Percentiles rank a stretch among this genome's conserved stretches.
Evolutionary conservation across 345 rosid species (phyloP).

Genomic region (Limnanthes douglasii): DNA sequence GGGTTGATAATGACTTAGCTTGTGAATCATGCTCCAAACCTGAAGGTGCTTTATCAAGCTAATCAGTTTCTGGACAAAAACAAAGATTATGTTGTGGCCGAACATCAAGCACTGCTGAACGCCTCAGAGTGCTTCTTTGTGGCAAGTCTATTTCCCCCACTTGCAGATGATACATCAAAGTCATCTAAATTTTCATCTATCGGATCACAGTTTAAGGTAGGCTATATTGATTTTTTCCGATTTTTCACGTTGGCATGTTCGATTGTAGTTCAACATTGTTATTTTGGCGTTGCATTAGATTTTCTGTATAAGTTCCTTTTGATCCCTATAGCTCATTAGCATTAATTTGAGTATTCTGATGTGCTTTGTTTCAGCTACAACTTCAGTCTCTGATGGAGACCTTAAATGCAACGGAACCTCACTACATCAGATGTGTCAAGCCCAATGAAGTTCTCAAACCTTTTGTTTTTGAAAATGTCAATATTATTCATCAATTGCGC

Average conservation of each 20-base stretch:
- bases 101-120: constrained; percentile 76
- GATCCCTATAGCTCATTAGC: neutral
- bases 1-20: neutral
- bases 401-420: constrained; percentile 78
- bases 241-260: constrained; percentile 1
- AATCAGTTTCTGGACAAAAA: constrained; percentile 81
- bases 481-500: constrained; percentile 88
- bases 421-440: constrained; percentile 98
- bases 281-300: too few species aligned
- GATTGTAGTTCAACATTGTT: constrained; percentile 4
- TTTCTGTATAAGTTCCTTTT: too few species aligned
- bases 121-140: constrained; percentile 72
- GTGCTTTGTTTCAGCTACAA: constrained; percentile 72
- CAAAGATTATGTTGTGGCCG: constrained; percentile 91
- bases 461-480: constrained; percentile 75
- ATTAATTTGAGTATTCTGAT: constrained; percentile 1
- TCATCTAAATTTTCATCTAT: constrained; percentile 94
- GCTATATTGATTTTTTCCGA: neutral
- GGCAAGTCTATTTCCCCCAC: constrained; percentile 64
- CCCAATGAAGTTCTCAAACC: constrained; percentile 88
- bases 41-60: constrained; percentile 66
- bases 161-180: constrained; percentile 74
- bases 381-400: constrained; percentile 98
- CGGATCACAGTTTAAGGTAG: constrained; percentile 84
- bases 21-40: constrained; percentile 3